A percentile compares a stretch with the other conserved stretches of the same genome.
phyloP scores from a whole-genome alignment of 257 asterid species.

The Gentiana macrophylla region DNA sequence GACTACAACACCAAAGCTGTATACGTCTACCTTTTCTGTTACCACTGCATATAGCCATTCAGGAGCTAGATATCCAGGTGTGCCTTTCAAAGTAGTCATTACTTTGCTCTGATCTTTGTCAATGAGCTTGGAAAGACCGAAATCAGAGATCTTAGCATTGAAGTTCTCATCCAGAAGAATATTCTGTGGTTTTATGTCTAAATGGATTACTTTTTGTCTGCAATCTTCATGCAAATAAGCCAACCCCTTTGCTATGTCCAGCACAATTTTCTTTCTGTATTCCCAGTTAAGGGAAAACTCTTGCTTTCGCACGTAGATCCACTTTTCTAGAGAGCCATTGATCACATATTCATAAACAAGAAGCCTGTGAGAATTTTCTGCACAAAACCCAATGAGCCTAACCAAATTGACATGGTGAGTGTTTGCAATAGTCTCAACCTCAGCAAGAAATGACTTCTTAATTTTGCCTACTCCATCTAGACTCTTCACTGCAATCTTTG shows the following conservation, averaged over 20 bases:
- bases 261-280: conserved; percentile 16
- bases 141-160: conserved; percentile 25
- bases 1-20: conserved; percentile 21
- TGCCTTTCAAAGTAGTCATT: conserved; percentile 21
- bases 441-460: conserved; percentile 19
- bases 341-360: conserved; percentile 22
- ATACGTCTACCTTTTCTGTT: conserved; percentile 22
- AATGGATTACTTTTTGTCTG: conserved; percentile 19
- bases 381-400: conserved; percentile 17
- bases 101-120: conserved; percentile 19
- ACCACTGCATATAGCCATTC: conserved; percentile 16
- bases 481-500: conserved; percentile 20
- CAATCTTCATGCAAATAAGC: conserved; percentile 26
- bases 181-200: conserved; percentile 24
- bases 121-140: conserved; percentile 27
- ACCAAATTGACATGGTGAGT: conserved; percentile 23
- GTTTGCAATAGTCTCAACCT: conserved; percentile 24
- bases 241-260: conserved; percentile 23
- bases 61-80: conserved; percentile 24
- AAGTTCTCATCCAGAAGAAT: conserved; percentile 17
- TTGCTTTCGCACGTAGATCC: conserved; percentile 12
- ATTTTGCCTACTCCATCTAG: conserved; percentile 23
- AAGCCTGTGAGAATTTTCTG: conserved; percentile 25
- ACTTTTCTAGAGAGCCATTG: conserved; percentile 23
- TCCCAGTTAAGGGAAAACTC: conserved; percentile 17